A percentile compares a stretch with the other conserved stretches of the same genome.
phyloP scores from a whole-genome alignment of 1,284 basidiomycete genomes.

The Ceratobasidium sp. region DNA sequence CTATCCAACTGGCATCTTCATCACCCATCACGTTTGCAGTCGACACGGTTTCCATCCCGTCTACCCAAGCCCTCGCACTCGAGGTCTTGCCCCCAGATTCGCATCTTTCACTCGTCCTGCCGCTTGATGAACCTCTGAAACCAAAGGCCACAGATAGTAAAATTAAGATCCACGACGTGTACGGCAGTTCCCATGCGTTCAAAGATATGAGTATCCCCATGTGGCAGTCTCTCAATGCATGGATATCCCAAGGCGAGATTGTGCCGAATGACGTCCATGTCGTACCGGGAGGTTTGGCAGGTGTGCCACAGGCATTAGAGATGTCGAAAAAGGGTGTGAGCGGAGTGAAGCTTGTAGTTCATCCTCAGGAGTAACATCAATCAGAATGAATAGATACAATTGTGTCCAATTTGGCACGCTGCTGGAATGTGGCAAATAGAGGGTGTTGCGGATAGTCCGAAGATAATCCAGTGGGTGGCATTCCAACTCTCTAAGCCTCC shows the following conservation, averaged over 20 bases:
- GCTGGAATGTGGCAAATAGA: too few species aligned
- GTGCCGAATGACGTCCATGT: constrained; percentile 5
- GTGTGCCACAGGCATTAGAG: not conserved
- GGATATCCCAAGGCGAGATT: constrained; percentile 3
- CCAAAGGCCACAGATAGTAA: not conserved
- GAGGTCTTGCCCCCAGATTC: constrained; percentile 20
- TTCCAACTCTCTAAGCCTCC: too few species aligned
- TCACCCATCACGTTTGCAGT: constrained; percentile 48
- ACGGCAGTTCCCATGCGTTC: not conserved
- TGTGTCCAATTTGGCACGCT: too few species aligned
- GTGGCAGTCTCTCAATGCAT: not conserved
- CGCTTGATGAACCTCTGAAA: not conserved
- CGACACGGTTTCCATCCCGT: constrained; percentile 52
- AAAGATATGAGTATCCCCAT: constrained; percentile 16
- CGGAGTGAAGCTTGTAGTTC: too few species aligned
- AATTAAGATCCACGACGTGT: not conserved
- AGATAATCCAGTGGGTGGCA: too few species aligned
- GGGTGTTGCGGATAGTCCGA: too few species aligned
- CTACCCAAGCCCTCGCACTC: constrained; percentile 50
- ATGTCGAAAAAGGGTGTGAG: constrained; percentile 3
- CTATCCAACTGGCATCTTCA: constrained; percentile 36
- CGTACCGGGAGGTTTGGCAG: not conserved
- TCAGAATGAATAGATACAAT: too few species aligned
- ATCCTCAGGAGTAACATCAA: too few species aligned
- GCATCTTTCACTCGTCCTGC: constrained; percentile 37